Evolutionary conservation across 768 basidiomycete genomes (phyloP), one percentile per base, ranked within the genome.

Genomic region (Boletus sp.): DNA sequence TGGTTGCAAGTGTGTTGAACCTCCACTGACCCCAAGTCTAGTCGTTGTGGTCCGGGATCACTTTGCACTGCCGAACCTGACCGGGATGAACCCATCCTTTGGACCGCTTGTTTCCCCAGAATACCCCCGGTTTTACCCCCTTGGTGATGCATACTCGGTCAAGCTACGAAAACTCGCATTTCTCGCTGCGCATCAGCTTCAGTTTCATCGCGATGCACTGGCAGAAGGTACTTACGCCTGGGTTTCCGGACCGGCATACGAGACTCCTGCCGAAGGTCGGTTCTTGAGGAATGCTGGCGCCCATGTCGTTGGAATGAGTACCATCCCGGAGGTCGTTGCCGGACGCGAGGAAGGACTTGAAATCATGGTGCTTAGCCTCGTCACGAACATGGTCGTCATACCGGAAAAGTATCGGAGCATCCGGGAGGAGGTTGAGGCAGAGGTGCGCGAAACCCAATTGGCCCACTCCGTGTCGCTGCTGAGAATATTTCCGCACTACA

Each of bases 271-370:
- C 0, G 93, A 96, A 64, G 93, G 92, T 33, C 77, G 86, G 47
- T 85, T 94, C 73, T 74, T 95, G 40, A 76, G 88, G 15, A 72
- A 74, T 8, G 84, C 83, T 0, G 93, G 93, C 4, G 93, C 88
- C 1, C 91, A 92, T 63, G 89, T 94, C n/a, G 93, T 94, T 2
- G 93, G 93, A 2, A 95, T 95, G 93, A 92, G 90, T 62, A 95
- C 94, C 0, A 83, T 94, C 15, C 93, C 92, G 0, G 93, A 95
- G 72, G 93, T 95, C 28, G 76, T 94, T 24, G 89, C 84, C 0
- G 93, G 89, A 9, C 73, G 84, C 47, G 85, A 92, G 67, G 88
- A 86, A 65, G 88, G 86, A 0, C 62, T 95, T 54, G 80, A 89
- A 52, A 83, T 89, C 50, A 77, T 90, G 72, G 92, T 89, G 5